Conservation (phyloP, 352 stramenopile genomes). For the Peronosclerospora sorghi region DNA sequence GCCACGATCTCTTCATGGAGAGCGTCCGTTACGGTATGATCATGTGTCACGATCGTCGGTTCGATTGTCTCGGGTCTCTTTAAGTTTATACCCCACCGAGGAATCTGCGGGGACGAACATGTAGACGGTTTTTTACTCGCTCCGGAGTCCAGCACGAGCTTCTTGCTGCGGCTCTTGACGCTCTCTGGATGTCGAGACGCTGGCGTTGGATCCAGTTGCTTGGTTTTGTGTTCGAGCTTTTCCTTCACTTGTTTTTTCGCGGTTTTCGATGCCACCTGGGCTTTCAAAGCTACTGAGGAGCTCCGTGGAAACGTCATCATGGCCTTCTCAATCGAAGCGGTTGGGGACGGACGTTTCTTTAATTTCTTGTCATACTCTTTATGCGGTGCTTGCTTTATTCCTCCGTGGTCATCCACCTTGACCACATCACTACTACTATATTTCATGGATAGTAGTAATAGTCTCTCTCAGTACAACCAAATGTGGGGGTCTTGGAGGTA, state of each 20-base stretch:
- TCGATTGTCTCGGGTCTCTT: slow-evolving; percentile 11
- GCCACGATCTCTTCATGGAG: slow-evolving; percentile 76
- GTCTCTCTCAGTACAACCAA: too few relatives aligned
- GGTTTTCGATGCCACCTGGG: background rate
- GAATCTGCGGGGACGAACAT: slow-evolving; percentile 14
- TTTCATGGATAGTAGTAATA: too few relatives aligned
- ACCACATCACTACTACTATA: too few relatives aligned
- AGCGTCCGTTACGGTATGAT: slow-evolving; percentile 25
- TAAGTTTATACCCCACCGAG: slow-evolving; percentile 24
- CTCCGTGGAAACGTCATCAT: background rate
- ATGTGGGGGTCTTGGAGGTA: too few relatives aligned
- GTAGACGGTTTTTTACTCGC: slow-evolving; percentile 1
- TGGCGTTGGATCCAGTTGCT: slow-evolving; percentile 11
- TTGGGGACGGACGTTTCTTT: slow-evolving; percentile 16
- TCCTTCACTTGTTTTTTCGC: slow-evolving; percentile 23
- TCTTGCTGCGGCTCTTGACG: slow-evolving; percentile 66
- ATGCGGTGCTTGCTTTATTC: slow-evolving; percentile 1
- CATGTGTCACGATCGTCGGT: background rate
- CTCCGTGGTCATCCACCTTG: background rate
- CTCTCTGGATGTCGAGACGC: slow-evolving; percentile 32
- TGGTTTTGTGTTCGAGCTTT: slow-evolving; percentile 25
- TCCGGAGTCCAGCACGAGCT: slow-evolving; percentile 38
- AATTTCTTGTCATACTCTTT: slow-evolving; percentile 24
- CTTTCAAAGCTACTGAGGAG: background rate
- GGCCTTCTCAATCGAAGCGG: background rate